A percentile compares a stretch with the other conserved stretches of the same genome.
Conservation (phyloP, 202 grass and related monocot species). For the Eragrostis tef region DNA sequence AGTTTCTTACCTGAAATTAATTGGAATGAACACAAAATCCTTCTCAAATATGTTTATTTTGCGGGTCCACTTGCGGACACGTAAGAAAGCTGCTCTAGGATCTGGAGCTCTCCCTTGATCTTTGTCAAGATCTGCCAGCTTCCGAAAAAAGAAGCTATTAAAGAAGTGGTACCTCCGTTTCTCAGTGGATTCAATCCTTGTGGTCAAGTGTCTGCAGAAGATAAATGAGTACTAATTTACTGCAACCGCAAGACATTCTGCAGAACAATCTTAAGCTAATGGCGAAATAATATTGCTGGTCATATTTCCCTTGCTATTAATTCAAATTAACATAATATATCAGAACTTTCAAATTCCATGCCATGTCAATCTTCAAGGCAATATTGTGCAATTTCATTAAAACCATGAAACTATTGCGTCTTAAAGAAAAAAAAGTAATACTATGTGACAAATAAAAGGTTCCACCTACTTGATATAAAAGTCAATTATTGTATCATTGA, state of each 20-base stretch:
- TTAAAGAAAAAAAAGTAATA: not conserved
- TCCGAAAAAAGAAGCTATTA: constrained; percentile 99
- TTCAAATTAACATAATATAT: constrained; percentile 12
- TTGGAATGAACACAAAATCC: constrained; percentile 96
- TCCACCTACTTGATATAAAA: constrained; percentile 95
- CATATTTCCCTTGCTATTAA: not conserved
- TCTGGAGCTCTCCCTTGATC: constrained; percentile 77
- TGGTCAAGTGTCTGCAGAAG: constrained; percentile 76
- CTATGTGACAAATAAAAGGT: constrained; percentile 34
- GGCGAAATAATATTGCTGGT: not conserved
- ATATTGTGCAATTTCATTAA: not conserved
- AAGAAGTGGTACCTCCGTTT: constrained; percentile 83
- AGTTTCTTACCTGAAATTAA: constrained; percentile 92
- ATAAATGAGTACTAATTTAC: constrained; percentile 47
- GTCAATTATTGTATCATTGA: constrained; percentile 99
- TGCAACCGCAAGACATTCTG: constrained; percentile 13
- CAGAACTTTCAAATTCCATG: constrained; percentile 8
- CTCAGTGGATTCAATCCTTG: constrained; percentile 57
- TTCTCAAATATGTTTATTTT: constrained; percentile 97
- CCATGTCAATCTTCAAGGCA: constrained; percentile 24
- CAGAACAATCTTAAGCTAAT: constrained; percentile 33
- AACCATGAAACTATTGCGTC: not conserved
- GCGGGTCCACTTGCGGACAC: constrained; percentile 96
- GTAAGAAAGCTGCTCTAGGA: constrained; percentile 88
- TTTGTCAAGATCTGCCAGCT: constrained; percentile 98